Evolutionary conservation across 768 basidiomycete genomes (phyloP), one percentile per base, ranked within the genome.

Genomic region (Podaxis mareebaensis): DNA sequence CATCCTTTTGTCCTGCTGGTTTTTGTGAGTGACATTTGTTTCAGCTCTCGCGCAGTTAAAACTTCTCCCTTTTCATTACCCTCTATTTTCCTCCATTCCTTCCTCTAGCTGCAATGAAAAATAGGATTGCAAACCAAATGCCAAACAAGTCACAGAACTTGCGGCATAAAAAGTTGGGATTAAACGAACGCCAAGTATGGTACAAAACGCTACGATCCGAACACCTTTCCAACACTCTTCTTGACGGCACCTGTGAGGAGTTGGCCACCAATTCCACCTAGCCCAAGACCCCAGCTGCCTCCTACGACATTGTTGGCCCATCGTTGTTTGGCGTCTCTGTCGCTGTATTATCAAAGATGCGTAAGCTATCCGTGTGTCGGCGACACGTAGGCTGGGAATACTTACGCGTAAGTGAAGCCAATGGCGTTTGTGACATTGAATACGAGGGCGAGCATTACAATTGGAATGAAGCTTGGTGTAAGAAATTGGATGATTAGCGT

Each of bases 381-480:
- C 51, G 33, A 28, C 24, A 61, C 53, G 44, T 56, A 42, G 30
- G 15, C 59, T 38, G 58, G 57, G 42, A 20, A 61, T 22, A 80
- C 89, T 70, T 74, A 93, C 93, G 91, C 93, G 71, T 94, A 99
- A 54, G 95, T 97, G 79, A 98, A 99, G 11, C 96, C 96, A 58
- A 98, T 80, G n/a, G 90, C 92, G 67, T 98, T 99, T 8, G 93
- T 95, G 57, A 95, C 71, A 74, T 99, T 99, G 85, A 99, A 99
- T 40, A 99, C 91, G 53, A 99, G 81, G 1, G 97, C 97, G 39
- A 99, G 87, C 44, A 89, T 75, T 59, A 99, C 95, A 67, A 99
- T 98, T 7, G 97, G 97, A 65, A 99, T 80, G 76, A 96, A 99
- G 8, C 95, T 97, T 71, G 33, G 10, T 33, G 8, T 33, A 15